Base-by-base conservation (phyloP, 768 basidiomycete species). In the Leccinum subtestaceum region DNA sequence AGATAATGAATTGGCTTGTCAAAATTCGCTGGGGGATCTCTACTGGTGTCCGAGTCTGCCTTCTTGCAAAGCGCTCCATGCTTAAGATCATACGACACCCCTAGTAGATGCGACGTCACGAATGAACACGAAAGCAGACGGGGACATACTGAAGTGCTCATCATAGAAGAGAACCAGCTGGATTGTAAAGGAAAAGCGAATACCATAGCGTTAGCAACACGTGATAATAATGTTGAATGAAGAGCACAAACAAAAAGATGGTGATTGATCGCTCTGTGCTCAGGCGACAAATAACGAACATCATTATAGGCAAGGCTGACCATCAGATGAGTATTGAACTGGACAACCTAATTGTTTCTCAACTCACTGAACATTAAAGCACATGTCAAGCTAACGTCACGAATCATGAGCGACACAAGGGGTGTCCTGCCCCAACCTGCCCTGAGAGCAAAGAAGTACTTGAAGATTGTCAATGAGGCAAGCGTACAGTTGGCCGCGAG, bases 71-170 rank as follows among this genome's bases (percentile, higher is more conserved):
- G n/a, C 59, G 46, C 32, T 67, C 67, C 65, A 65, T 69, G 36
- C 59, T 67, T 2, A 65, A 29, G 34, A 73, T 57, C 53, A 69
- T 51, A 38, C 46, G 60, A 55, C 71, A 71, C 6, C 69, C 71
- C 70, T 71, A 48, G 23, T 71, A 48, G 23, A 36, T 21, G 10
- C 2, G n/a, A 32, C 25, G 27, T 40, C 13, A 27, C 27, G 15
- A 55, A n/a, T 19, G 19, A 47, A 17, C 45, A 2, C 19, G 23
- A 34, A 48, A 32, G 9, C 5, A 43, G 49, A 57, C 5, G 23
- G 5, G 47, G 5, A 23, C 62, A 13, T 63, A 67, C 66, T 3
- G 45, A 29, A 46, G 54, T 13, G 32, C 64, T 69, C 19, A 31
- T 23, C 15, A 67, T 3, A 36, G 59, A 21, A 15, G 58, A 56